Evolutionary conservation across 208 protist species (phyloP).

Genomic region (Trypanosoma melophagium): DNA sequence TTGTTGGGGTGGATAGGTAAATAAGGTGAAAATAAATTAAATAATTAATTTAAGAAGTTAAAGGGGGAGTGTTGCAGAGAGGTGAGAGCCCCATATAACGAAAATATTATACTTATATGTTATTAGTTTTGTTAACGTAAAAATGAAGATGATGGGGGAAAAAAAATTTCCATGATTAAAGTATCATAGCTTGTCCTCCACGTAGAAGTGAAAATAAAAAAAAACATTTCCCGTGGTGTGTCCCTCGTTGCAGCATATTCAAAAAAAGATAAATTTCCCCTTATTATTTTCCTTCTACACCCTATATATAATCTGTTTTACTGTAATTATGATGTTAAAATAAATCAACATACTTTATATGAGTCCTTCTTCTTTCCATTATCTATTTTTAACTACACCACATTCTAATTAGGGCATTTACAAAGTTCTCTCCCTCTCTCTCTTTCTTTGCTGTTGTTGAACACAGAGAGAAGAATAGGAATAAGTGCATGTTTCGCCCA

Average conservation of each 20-base stretch:
- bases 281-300: neutral
- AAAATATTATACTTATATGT: neutral
- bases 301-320: no score
- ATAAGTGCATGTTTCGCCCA: conserved; percentile 8
- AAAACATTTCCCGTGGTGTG: neutral
- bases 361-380: neutral
- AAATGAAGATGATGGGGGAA: neutral
- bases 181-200: no score
- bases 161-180: neutral
- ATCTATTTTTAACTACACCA: neutral
- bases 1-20: neutral
- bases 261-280: neutral
- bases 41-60: no score
- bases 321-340: neutral
- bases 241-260: neutral
- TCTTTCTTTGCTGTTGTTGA: no score
- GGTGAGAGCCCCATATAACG: no score
- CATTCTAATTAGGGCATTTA: no score
- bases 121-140: neutral
- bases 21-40: no score
- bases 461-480: neutral
- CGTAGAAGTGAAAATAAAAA: neutral
- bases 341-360: neutral
- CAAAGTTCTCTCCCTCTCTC: no score
- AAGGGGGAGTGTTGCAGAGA: no score